A percentile compares a stretch with the other conserved stretches of the same genome.
Evolutionary conservation across 441 rosid species (phyloP).

Genomic region (Dalechampia spathulata): DNA sequence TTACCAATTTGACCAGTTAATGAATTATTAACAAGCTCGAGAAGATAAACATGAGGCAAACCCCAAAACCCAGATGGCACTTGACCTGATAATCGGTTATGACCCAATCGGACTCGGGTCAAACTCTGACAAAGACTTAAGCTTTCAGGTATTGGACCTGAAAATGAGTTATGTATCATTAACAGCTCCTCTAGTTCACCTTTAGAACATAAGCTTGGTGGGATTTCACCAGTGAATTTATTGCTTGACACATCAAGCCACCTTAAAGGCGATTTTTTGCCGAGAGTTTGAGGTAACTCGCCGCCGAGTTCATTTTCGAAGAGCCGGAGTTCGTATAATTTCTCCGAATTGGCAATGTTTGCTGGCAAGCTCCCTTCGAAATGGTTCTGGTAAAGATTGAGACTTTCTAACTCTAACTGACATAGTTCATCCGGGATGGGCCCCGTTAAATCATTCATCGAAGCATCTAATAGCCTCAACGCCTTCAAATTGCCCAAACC

Average conservation of each 20-base stretch:
- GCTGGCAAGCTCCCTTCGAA: constrained; percentile 59
- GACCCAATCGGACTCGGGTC: constrained; percentile 55
- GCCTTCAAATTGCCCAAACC: constrained; percentile 51
- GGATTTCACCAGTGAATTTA: constrained; percentile 56
- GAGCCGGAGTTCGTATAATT: constrained; percentile 66
- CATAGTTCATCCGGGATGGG: constrained; percentile 68
- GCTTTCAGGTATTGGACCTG: constrained; percentile 61
- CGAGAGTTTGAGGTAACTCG: constrained; percentile 58
- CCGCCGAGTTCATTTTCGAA: constrained; percentile 64
- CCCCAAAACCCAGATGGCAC: constrained; percentile 85
- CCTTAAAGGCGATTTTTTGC: constrained; percentile 60
- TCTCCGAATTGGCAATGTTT: constrained; percentile 56
- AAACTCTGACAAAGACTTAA: constrained; percentile 57
- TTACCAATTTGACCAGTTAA: constrained; percentile 62
- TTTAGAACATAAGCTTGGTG: constrained; percentile 48
- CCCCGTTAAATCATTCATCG: constrained; percentile 73
- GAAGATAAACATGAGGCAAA: constrained; percentile 63
- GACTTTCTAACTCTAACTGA: constrained; percentile 56
- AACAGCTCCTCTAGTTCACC: constrained; percentile 72
- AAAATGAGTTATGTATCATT: constrained; percentile 53
- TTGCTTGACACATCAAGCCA: constrained; percentile 77
- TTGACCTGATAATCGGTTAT: constrained; percentile 66
- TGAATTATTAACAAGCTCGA: constrained; percentile 57
- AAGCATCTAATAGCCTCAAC: constrained; percentile 68
- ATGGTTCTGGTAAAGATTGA: constrained; percentile 70